These are phyloP conservation scores for Saccharomyces pastorianus DNA, from an alignment of 1,139 yeast species.

Conservation along the genomic window DNA sequence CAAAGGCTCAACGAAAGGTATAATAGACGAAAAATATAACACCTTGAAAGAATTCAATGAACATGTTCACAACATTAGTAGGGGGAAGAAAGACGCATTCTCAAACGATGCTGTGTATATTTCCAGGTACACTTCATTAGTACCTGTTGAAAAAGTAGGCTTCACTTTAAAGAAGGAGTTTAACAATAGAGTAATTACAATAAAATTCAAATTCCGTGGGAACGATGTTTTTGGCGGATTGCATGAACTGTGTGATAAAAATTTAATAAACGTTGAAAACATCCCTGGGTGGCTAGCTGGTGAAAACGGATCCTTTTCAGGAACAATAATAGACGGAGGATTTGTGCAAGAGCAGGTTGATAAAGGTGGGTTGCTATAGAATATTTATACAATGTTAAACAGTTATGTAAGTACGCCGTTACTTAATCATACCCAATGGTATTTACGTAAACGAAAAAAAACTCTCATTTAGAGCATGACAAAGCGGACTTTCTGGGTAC, in stretches of 20 bases:
- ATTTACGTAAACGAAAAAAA: too few relatives aligned
- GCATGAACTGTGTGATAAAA: conserved; percentile 57
- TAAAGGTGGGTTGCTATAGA: conserved; percentile 3
- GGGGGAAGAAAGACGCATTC: conserved; percentile 12
- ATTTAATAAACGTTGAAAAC: conserved; percentile 43
- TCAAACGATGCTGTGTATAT: neutral
- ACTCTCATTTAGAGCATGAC: conserved; percentile 18
- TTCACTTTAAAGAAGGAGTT: conserved; percentile 8
- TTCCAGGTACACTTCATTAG: conserved; percentile 16
- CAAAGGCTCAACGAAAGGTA: conserved; percentile 43
- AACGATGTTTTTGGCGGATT: conserved; percentile 75
- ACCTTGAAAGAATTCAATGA: conserved; percentile 32
- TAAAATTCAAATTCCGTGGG: conserved; percentile 53
- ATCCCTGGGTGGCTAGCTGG: conserved; percentile 80
- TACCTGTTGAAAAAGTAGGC: conserved; percentile 19
- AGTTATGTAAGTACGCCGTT: too few relatives aligned
- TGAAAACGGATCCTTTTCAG: conserved; percentile 50
- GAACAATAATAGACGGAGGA: conserved; percentile 41
- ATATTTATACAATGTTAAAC: neutral
- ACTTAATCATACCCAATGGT: too few relatives aligned
- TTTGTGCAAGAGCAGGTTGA: conserved; percentile 20
- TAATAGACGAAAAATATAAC: conserved; percentile 34
- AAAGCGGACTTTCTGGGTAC: conserved; percentile 26
- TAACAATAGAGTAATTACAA: conserved; percentile 7
- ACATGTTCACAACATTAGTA: conserved; percentile 13